phyloP scores from a whole-genome alignment of 352 stramenopile genomes.

The Hyaloperonospora brassicae region DNA sequence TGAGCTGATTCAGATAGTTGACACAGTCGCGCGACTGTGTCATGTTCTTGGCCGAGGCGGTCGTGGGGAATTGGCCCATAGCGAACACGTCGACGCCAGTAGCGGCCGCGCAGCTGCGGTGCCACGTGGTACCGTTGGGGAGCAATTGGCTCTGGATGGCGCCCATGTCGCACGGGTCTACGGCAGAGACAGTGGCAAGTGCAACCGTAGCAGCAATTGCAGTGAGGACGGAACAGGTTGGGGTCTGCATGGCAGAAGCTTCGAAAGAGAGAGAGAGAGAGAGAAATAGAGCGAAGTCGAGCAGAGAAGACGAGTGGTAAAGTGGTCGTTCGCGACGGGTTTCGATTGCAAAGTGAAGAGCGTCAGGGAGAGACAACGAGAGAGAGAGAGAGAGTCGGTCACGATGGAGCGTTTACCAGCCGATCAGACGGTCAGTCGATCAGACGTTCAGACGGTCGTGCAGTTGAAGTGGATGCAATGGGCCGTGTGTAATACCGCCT shows the following conservation, averaged over 20 bases:
- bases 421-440: no score
- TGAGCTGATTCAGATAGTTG: slow-evolving; percentile 66
- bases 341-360: no score
- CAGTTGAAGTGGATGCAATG: no score
- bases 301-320: no score
- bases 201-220: slow-evolving; percentile 14
- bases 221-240: slow-evolving; percentile 9
- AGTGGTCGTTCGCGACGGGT: no score
- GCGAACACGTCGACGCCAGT: slow-evolving; percentile 50
- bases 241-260: slow-evolving; percentile 19
- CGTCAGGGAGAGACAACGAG: no score
- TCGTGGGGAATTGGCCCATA: slow-evolving; percentile 32
- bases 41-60: slow-evolving; percentile 35
- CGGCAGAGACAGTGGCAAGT: slow-evolving; percentile 14
- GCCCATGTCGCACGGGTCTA: slow-evolving; percentile 34
- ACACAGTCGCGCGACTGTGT: slow-evolving; percentile 46
- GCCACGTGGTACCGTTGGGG: slow-evolving; percentile 41
- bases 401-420: no score
- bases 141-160: slow-evolving; percentile 42
- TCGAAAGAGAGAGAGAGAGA: no score
- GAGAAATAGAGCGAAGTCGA: no score
- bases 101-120: slow-evolving; percentile 21
- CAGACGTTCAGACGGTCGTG: no score
- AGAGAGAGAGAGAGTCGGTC: no score
- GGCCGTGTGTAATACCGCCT: no score